phyloP scores from a whole-genome alignment of 129 eudicot genomes.

The Artemisia annua region DNA sequence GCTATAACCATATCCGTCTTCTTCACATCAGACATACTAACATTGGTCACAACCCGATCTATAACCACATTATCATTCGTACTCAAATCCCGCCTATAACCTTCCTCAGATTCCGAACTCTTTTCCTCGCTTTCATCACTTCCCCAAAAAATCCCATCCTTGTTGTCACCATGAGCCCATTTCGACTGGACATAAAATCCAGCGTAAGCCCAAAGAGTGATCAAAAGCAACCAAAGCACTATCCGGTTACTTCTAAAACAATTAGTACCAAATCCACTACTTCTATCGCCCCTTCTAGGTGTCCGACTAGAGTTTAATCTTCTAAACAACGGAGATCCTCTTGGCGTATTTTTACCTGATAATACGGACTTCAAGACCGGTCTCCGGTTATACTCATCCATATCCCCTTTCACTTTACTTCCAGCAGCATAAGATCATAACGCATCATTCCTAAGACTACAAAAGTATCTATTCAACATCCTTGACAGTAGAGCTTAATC shows the following conservation, averaged over 20 bases:
- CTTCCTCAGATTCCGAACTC: constrained; percentile 30
- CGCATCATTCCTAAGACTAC: constrained; percentile 14
- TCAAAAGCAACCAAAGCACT: constrained; percentile 90
- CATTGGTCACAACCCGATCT: constrained; percentile 18
- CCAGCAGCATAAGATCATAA: constrained; percentile 18
- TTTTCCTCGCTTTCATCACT: constrained; percentile 28
- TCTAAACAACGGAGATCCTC: constrained; percentile 79
- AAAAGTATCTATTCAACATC: background rate
- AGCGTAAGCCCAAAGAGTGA: constrained; percentile 95
- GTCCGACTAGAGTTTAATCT: constrained; percentile 69
- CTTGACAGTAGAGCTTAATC: background rate
- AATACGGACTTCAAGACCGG: constrained; percentile 59
- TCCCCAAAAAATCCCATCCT: constrained; percentile 76
- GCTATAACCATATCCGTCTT: constrained; percentile 33
- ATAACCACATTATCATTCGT: constrained; percentile 36
- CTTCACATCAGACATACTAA: constrained; percentile 36
- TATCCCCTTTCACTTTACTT: constrained; percentile 27
- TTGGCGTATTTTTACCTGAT: constrained; percentile 75
- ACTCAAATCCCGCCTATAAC: constrained; percentile 48
- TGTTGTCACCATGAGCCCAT: constrained; percentile 95
- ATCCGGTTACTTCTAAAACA: constrained; percentile 69
- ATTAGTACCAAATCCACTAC: constrained; percentile 39
- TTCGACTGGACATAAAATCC: constrained; percentile 88
- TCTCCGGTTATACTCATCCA: constrained; percentile 58
- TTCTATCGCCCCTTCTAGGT: constrained; percentile 66